These are phyloP conservation scores for Jatropha curcas DNA, from an alignment of 345 rosid genomes.

Conservation along the genomic window DNA sequence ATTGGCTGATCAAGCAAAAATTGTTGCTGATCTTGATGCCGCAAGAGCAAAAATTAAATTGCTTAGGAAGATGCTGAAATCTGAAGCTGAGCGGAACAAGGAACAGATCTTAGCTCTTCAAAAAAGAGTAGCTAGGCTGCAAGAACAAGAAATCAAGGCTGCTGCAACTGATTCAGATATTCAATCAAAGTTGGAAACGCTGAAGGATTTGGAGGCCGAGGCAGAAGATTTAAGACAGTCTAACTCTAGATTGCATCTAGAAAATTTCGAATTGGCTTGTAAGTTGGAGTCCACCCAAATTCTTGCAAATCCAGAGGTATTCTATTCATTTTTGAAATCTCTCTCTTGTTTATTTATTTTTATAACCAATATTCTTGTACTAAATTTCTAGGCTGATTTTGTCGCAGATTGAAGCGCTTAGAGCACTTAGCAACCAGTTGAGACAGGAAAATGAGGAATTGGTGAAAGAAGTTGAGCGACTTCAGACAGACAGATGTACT, in stretches of 20 bases:
- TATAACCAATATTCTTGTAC: not conserved
- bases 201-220: conserved; percentile 61
- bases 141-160: conserved; percentile 54
- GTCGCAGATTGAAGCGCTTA: conserved; percentile 59
- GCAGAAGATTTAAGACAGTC: conserved; percentile 64
- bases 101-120: conserved; percentile 65
- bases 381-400: conserved; percentile 6
- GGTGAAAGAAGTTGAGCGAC: conserved; percentile 58
- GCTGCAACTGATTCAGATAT: conserved; percentile 32
- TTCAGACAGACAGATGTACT: conserved; percentile 62
- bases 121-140: conserved; percentile 59
- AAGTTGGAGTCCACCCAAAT: conserved; percentile 61
- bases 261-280: conserved; percentile 56
- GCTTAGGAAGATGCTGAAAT: conserved; percentile 64
- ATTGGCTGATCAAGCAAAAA: conserved; percentile 50
- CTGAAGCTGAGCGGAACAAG: conserved; percentile 67
- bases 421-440: conserved; percentile 39
- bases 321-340: not conserved
- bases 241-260: conserved; percentile 54
- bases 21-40: conserved; percentile 53
- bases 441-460: conserved; percentile 58
- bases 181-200: conserved; percentile 44
- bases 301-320: conserved; percentile 61
- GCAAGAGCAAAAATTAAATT: conserved; percentile 55
- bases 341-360: not conserved